phyloP scores from a whole-genome alignment of 2,329 filamentous ascomycete species.

The Aspergillus quadricinctus region DNA sequence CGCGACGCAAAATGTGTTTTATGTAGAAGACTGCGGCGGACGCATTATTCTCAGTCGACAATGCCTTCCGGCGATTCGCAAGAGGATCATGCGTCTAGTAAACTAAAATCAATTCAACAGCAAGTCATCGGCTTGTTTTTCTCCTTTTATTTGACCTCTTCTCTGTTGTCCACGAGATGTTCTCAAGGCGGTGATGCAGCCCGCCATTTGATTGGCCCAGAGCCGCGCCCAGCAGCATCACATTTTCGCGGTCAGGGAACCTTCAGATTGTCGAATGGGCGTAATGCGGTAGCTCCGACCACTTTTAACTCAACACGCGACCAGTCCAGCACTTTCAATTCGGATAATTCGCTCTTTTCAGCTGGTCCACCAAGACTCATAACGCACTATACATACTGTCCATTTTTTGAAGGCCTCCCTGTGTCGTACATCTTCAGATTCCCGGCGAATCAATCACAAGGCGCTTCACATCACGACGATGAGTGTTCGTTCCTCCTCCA shows the following conservation, averaged over 20 bases:
- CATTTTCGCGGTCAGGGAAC: constrained; percentile 29
- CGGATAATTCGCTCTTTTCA: not conserved
- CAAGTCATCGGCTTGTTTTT: not conserved
- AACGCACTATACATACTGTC: not conserved
- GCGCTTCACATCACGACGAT: constrained; percentile 19
- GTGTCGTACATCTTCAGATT: constrained; percentile 2
- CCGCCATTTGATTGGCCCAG: constrained; percentile 21
- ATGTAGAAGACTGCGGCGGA: not conserved
- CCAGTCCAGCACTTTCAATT: not conserved
- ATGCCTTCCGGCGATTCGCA: not conserved
- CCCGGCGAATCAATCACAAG: constrained; percentile 3
- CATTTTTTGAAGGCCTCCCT: not conserved
- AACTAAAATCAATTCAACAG: not conserved
- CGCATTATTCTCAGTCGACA: not conserved
- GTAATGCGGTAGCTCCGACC: constrained; percentile 5
- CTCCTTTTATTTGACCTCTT: not conserved
- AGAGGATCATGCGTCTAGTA: not conserved
- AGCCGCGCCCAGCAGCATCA: constrained; percentile 22
- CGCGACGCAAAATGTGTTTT: not conserved
- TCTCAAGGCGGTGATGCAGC: constrained; percentile 22
- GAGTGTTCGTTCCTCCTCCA: constrained; percentile 26
- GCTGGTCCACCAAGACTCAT: not conserved
- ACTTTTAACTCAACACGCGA: constrained; percentile 4
- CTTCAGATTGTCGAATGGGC: constrained; percentile 8
- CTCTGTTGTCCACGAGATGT: not conserved